Percentiles rank a stretch among this genome's conserved stretches.
phyloP scores from a whole-genome alignment of 2,329 filamentous ascomycete genomes.

The Cladophialophora immunda region DNA sequence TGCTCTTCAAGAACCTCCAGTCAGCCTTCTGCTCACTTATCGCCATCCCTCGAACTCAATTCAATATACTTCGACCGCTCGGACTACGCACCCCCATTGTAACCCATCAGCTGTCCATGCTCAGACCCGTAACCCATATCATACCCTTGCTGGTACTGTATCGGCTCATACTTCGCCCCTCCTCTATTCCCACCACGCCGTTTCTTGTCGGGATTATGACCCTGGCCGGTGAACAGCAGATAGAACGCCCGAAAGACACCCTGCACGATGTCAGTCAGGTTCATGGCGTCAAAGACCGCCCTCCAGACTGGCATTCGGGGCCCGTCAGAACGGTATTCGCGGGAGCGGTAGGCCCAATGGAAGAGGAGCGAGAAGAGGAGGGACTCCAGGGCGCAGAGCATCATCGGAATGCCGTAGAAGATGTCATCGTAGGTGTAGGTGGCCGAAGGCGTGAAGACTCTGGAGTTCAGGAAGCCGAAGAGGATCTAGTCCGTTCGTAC shows the following conservation, averaged over 20 bases:
- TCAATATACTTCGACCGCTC: no score
- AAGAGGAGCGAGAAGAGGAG: slow-evolving; percentile 78
- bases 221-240: slow-evolving; percentile 1
- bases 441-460: slow-evolving; percentile 60
- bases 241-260: slow-evolving; percentile 5
- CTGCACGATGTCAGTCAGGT: slow-evolving; percentile 14
- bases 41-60: background rate
- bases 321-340: slow-evolving; percentile 19
- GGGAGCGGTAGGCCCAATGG: slow-evolving; percentile 78
- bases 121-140: background rate
- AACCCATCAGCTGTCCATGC: background rate
- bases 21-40: background rate
- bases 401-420: slow-evolving; percentile 77
- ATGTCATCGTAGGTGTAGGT: slow-evolving; percentile 68
- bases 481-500: no score
- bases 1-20: background rate
- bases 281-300: slow-evolving; percentile 17
- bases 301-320: slow-evolving; percentile 11
- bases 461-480: slow-evolving; percentile 67
- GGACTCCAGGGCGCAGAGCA: slow-evolving; percentile 85
- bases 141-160: background rate
- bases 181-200: background rate
- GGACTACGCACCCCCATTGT: background rate
- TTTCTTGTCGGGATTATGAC: background rate
- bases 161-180: background rate